Evolutionary conservation across 2,329 filamentous ascomycete genomes (phyloP), one percentile per base, ranked within the genome.

Genomic region (Fusarium annulatum): DNA sequence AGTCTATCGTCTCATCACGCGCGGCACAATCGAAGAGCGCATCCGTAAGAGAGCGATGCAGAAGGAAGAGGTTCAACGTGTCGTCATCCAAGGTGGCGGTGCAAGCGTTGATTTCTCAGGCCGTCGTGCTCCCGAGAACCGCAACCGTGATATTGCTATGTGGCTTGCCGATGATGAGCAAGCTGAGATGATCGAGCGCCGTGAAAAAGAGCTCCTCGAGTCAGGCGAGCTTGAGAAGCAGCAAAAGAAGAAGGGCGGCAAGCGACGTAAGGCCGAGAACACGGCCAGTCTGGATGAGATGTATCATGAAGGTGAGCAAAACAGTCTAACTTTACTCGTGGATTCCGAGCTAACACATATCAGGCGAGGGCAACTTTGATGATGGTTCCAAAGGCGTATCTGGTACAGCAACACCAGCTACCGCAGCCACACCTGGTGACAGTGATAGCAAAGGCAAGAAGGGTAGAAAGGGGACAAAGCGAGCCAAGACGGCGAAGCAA

Each of bases 131-230:
- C 88, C 93, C 9, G 96, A 98, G 85, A 98, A 97, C 84, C 91
- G 95, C 72, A 98, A 97, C 81, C 97, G 97, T 84, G 96, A 99
- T 80, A 98, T 98, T 83, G 96, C 96, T 51, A 93, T 98, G 92
- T 98, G 96, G 96, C 91, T 99, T 72, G 96, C 96, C 23, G 96
- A 99, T 80, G 96, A 98, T 76, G 96, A 98, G 64, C 94, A 98
- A 81, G 96, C 95, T 3, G 96, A 96, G 79, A 89, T 96, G 82
- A 96, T 99, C 79, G 96, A 98, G 84, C 91, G 93, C 73, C 95
- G 95, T 77, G 96, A 98, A 84, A 94, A 94, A 74, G 95, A 98
- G 82, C 85, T 97, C 11, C 87, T 94, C 48, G 93, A 94, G 81
- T 91, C 89, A 71, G 93, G 93, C 70, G 90, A 90, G 79, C 83